Evolutionary conservation across 1,139 yeast genomes (phyloP).

Genomic region (Pneumocystis sp.): DNA sequence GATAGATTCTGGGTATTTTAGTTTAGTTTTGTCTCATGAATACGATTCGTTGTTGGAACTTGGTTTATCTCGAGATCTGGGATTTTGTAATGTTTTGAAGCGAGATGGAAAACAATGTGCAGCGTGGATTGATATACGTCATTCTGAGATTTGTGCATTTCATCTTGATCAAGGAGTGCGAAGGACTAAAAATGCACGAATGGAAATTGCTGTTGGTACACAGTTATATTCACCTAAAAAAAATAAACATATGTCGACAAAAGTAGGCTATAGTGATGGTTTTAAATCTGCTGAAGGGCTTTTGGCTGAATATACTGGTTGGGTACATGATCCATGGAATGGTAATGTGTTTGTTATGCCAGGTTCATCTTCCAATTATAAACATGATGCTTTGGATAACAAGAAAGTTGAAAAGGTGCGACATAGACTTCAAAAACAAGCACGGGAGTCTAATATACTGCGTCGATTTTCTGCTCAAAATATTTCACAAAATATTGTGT

Average conservation of each 20-base stretch:
- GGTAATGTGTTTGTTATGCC: neutral
- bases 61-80: constrained; percentile 59
- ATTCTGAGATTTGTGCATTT: constrained; percentile 47
- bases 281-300: neutral
- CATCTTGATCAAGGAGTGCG: constrained; percentile 51
- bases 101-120: constrained; percentile 40
- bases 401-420: neutral
- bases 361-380: neutral
- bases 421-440: neutral
- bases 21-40: constrained; percentile 40
- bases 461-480: neutral
- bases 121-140: constrained; percentile 41
- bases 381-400: neutral
- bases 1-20: constrained; percentile 32
- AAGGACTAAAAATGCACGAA: constrained; percentile 23
- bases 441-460: neutral
- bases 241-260: neutral
- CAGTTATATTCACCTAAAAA: constrained; percentile 5
- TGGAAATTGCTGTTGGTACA: constrained; percentile 14
- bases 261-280: neutral
- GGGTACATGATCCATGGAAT: neutral
- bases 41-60: constrained; percentile 48
- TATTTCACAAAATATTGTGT: neutral
- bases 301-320: neutral
- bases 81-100: constrained; percentile 42